A percentile compares a stretch with the other conserved stretches of the same genome.
phyloP scores from a whole-genome alignment of 1,284 basidiomycete species.

The Apiotrichum veenhuisii region DNA sequence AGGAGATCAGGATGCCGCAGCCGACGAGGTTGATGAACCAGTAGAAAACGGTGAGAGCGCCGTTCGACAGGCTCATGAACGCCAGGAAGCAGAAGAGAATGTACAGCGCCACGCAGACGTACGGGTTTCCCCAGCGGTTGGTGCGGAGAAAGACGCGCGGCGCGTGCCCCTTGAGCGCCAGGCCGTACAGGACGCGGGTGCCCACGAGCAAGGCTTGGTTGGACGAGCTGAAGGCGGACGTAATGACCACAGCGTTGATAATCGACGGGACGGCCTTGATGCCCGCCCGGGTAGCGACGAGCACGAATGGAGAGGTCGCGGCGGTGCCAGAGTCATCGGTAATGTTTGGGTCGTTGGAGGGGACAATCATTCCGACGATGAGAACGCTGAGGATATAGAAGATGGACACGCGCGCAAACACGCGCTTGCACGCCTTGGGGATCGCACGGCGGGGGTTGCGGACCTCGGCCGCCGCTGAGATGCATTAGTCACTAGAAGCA shows the following conservation, averaged over 20 bases:
- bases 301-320: slow-evolving; percentile 65
- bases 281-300: slow-evolving; percentile 60
- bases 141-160: slow-evolving; percentile 52
- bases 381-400: slow-evolving; percentile 58
- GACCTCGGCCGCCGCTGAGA: slow-evolving; percentile 38
- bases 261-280: slow-evolving; percentile 58
- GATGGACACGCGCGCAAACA: slow-evolving; percentile 25
- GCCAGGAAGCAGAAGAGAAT: slow-evolving; percentile 41
- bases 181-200: slow-evolving; percentile 49
- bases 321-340: slow-evolving; percentile 54
- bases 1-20: slow-evolving; percentile 30
- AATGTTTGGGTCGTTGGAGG: slow-evolving; percentile 16
- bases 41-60: slow-evolving; percentile 32
- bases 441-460: slow-evolving; percentile 31
- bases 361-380: slow-evolving; percentile 68
- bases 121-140: slow-evolving; percentile 52
- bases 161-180: slow-evolving; percentile 53
- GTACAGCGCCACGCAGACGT: slow-evolving; percentile 31
- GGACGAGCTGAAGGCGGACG: slow-evolving; percentile 20
- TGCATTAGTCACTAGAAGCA: too few relatives aligned
- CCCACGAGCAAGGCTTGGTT: slow-evolving; percentile 26
- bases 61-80: slow-evolving; percentile 38
- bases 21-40: slow-evolving; percentile 34
- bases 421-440: slow-evolving; percentile 23
- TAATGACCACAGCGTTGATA: slow-evolving; percentile 44